phyloP scores from a whole-genome alignment of 495 filamentous ascomycete species.

The Penicillium daleae region DNA sequence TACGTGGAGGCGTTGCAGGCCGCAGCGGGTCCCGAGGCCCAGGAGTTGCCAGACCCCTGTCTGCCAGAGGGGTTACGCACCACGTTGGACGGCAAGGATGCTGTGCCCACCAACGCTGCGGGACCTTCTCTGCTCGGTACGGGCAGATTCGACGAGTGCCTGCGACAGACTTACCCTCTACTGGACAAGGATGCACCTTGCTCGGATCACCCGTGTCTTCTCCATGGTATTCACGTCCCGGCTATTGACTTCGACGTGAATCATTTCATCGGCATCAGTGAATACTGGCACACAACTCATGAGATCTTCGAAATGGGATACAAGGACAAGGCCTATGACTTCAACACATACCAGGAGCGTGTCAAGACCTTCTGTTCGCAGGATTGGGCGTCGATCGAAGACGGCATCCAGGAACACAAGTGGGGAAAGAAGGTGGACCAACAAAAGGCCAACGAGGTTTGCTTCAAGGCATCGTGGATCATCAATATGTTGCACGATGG shows the following conservation, averaged over 20 bases:
- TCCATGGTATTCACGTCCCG: constrained; percentile 88
- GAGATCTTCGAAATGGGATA: constrained; percentile 84
- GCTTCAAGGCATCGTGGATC: constrained; percentile 97
- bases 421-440: constrained; percentile 80
- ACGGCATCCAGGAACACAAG: constrained; percentile 61
- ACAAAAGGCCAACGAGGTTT: constrained; percentile 78
- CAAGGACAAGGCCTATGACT: constrained; percentile 87
- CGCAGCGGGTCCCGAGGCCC: constrained; percentile 51
- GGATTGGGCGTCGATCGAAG: constrained; percentile 75
- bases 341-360: constrained; percentile 82
- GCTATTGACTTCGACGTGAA: constrained; percentile 98
- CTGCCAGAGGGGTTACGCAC: constrained; percentile 77
- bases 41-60: constrained; percentile 89
- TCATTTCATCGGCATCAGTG: constrained; percentile 96
- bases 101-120: constrained; percentile 33
- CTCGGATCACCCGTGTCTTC: constrained; percentile 78
- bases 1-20: constrained; percentile 75
- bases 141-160: constrained; percentile 83
- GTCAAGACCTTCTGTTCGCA: constrained; percentile 85
- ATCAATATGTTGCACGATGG: constrained; percentile 95
- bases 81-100: constrained; percentile 58
- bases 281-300: constrained; percentile 99
- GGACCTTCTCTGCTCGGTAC: constrained; percentile 71
- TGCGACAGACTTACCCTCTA: constrained; percentile 79
- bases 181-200: constrained; percentile 90